Evolutionary conservation across 2,329 filamentous ascomycete genomes (phyloP).

Genomic region (Zelopaecilomyces penicillatus): DNA sequence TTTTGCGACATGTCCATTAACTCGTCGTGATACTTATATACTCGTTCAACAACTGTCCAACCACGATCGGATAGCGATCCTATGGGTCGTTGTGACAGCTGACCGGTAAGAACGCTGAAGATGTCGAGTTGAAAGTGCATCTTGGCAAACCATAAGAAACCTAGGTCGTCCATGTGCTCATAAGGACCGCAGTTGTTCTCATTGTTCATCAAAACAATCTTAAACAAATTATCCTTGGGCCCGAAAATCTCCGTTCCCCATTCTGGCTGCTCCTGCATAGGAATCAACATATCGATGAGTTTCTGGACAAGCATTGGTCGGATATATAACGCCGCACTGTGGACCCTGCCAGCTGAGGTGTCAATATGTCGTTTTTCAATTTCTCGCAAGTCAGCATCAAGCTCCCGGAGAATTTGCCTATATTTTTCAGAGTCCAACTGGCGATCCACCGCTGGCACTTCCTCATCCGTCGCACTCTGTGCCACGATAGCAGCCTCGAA

Average conservation of each 20-base stretch:
- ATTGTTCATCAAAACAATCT: conserved; percentile 40
- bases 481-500: conserved; percentile 43
- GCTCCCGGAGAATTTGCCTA: conserved; percentile 29
- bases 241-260: conserved; percentile 41
- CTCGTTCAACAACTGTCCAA: conserved; percentile 39
- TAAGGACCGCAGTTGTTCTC: conserved; percentile 41
- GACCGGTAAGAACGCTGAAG: conserved; percentile 46
- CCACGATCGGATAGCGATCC: conserved; percentile 45
- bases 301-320: conserved; percentile 40
- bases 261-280: conserved; percentile 38
- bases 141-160: conserved; percentile 48
- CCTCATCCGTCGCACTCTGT: conserved; percentile 26
- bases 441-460: conserved; percentile 12
- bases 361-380: conserved; percentile 45
- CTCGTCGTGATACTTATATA: conserved; percentile 42
- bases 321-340: conserved; percentile 40
- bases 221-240: conserved; percentile 47
- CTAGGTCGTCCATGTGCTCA: conserved; percentile 31
- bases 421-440: conserved; percentile 30
- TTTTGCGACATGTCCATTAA: conserved; percentile 41
- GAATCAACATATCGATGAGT: conserved; percentile 38
- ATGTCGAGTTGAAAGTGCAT: conserved; percentile 48
- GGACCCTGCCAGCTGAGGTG: conserved; percentile 41
- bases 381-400: conserved; percentile 35
- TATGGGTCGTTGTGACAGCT: conserved; percentile 40